Base-by-base conservation (phyloP, 2,329 filamentous ascomycete species). In the Sporothrix schenckii region DNA sequence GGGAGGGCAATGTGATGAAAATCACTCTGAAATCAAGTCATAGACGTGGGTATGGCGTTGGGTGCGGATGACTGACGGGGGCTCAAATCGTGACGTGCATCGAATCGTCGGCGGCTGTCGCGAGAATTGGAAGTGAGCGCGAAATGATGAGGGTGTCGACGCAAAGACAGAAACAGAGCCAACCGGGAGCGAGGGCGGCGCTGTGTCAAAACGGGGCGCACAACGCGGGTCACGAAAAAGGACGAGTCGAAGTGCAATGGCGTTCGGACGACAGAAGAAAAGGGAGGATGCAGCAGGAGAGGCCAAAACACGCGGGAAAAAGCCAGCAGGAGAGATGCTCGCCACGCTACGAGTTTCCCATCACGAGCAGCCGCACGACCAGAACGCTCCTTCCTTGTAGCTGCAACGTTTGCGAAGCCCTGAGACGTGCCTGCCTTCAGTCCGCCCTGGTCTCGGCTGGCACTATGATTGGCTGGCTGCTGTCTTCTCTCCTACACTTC, bases 291-390 rank as follows among this genome's bases (percentile, higher is more conserved):
- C 65, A 69, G 39, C 41, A 66, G 41, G 60, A 68, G 50, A 63
- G 60, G 47, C 49, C 67, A 69, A 66, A 69, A 69, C 41, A 52
- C 70, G 67, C 58, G 63, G 50, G 44, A 60, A 53, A 63, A 69
- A 49, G 68, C 50, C 58, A 66, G 27, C 41, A 65, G 39, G 58
- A 54, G 47, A 58, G 30, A 69, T 53, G 60, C 56, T 63, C 54
- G 70, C 70, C 66, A 60, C 70, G 66, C 70, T 71, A 71, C 60
- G 66, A 66, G 52, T 58, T 41, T 54, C 44, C 65, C 66, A 71
- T 71, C 70, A 71, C 60, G 52, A 44, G 50, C 66, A 58, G 65
- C 66, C 70, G 49, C 39, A 47, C 53, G n/a, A 10, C 13, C 30
- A 27, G 44, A 47, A 63, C 21, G 58, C 58, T 47, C 58, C 58